Conservation (phyloP, 2,329 filamentous ascomycete genomes). For the Ascochyta fabae region DNA sequence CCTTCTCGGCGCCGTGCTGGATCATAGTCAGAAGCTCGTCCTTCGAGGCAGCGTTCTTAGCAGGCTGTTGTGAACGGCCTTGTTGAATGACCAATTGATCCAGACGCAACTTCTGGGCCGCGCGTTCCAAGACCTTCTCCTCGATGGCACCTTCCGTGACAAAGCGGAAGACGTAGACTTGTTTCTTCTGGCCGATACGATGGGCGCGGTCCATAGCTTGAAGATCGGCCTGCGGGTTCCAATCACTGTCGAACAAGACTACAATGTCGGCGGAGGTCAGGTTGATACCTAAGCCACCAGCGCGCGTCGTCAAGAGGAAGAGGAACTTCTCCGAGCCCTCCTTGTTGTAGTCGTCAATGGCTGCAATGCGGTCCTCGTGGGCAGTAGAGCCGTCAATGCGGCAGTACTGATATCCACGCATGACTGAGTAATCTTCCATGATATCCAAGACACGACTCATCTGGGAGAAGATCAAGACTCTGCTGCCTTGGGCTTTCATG, state of each 20-base stretch:
- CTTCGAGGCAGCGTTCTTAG: constrained; percentile 91
- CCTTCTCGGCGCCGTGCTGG: constrained; percentile 94
- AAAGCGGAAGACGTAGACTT: constrained; percentile 95
- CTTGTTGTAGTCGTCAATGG: constrained; percentile 98
- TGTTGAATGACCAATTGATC: constrained; percentile 99
- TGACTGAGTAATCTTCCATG: constrained; percentile 96
- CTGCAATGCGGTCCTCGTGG: constrained; percentile 95
- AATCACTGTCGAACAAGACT: constrained; percentile 95
- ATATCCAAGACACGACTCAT: constrained; percentile 98
- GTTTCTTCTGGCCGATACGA: constrained; percentile 97
- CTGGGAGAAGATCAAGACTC: constrained; percentile 98
- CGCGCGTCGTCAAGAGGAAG: constrained; percentile 92
- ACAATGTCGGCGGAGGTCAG: constrained; percentile 95
- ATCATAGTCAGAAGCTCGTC: constrained; percentile 98
- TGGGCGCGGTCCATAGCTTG: constrained; percentile 99
- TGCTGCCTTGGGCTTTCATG: constrained; percentile 83
- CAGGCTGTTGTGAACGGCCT: constrained; percentile 87
- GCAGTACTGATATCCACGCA: constrained; percentile 93
- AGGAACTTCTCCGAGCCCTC: constrained; percentile 87
- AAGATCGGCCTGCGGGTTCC: constrained; percentile 97
- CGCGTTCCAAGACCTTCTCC: constrained; percentile 95
- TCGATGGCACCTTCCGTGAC: constrained; percentile 98
- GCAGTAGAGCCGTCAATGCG: constrained; percentile 96
- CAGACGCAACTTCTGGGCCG: constrained; percentile 92
- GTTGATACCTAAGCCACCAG: constrained; percentile 96